Percentiles rank a stretch among this genome's conserved stretches.
phyloP scores from a whole-genome alignment of 2,329 filamentous ascomycete species.

The Colletotrichum viniferum region DNA sequence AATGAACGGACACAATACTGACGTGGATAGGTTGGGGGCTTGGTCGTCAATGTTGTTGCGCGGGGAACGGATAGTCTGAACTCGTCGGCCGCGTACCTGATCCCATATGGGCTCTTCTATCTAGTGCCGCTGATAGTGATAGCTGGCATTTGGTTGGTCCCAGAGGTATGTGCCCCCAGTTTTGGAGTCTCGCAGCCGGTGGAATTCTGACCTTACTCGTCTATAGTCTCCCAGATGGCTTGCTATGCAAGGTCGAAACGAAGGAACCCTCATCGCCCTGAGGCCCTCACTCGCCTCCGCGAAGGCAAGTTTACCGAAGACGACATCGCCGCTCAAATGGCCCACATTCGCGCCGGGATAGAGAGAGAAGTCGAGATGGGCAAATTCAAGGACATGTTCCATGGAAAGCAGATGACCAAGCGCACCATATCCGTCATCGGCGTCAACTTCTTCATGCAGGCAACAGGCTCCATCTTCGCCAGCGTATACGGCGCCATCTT shows the following conservation, averaged over 20 bases:
- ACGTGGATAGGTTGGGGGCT: slow-evolving; percentile 6
- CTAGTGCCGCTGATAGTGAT: slow-evolving; percentile 33
- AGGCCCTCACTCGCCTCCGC: slow-evolving; percentile 29
- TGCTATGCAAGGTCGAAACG: slow-evolving; percentile 26
- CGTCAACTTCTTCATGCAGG: slow-evolving; percentile 35
- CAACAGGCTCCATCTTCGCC: slow-evolving; percentile 32
- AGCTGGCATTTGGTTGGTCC: slow-evolving; percentile 29
- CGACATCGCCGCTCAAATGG: slow-evolving; percentile 27
- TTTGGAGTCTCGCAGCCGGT: background rate
- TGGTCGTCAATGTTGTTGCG: slow-evolving; percentile 29
- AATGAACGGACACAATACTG: background rate
- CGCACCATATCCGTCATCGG: slow-evolving; percentile 28
- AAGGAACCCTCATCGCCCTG: slow-evolving; percentile 31
- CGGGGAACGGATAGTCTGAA: slow-evolving; percentile 31
- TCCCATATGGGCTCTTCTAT: slow-evolving; percentile 38
- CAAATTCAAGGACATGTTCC: slow-evolving; percentile 35
- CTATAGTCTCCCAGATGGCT: slow-evolving; percentile 32
- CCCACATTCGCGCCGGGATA: slow-evolving; percentile 21
- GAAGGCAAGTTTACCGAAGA: slow-evolving; percentile 26
- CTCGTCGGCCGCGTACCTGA: slow-evolving; percentile 34
- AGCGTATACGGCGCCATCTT: slow-evolving; percentile 35
- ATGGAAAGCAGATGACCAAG: slow-evolving; percentile 24
- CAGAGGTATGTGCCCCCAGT: slow-evolving; percentile 22
- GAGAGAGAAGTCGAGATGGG: slow-evolving; percentile 37
- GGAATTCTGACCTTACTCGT: slow-evolving; percentile 11